Evolutionary conservation across 1,284 basidiomycete species (phyloP), one percentile per base, ranked within the genome.

Genomic region (Omphalotus olearius): DNA sequence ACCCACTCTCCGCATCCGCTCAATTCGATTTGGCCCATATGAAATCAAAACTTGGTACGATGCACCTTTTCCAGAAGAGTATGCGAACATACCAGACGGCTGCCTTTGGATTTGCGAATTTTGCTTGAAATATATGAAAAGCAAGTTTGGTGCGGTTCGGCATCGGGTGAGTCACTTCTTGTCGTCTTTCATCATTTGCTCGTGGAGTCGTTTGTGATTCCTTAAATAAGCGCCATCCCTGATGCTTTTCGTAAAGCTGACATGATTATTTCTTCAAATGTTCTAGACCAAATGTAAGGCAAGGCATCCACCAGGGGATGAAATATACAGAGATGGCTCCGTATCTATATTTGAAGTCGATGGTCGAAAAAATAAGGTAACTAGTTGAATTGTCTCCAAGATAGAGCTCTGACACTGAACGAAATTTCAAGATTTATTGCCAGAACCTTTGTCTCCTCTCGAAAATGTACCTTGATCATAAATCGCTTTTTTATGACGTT

Each of bases 401-500:
- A 50, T 25, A 41, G 17, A 50, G 20, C 45, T 30, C n/a, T 35
- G 17, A 28, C 30, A 13, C 30, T 35, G 13, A n/a, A 42, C 14
- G 5, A 6, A 39, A 30, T 30, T n/a, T 23, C 38, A 54, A 91
- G 89, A 98, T 98, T 62, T 99, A 98, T 69, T 99, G 97, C 66
- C 97, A 99, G 68, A 98, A 99, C 66, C 80, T 99, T n/a, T 99
- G 97, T 70, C 77, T 99, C 51, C 78, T 99, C 26, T 96, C 96
- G 52, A 99, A 98, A 71, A 98, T 98, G 93, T 99, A 99, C 68
- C 82, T 99, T 59, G 95, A 99, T 66, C 96, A 98, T 75, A 99
- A 99, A 71, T 98, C 96, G 17, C 82, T 99, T 40, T 99, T 99
- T 71, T 99, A 99, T 72, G 97, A 99, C 68, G 97, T 99, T 55